phyloP scores from a whole-genome alignment of 176 grass and related monocot species.

The Areca catechu region DNA sequence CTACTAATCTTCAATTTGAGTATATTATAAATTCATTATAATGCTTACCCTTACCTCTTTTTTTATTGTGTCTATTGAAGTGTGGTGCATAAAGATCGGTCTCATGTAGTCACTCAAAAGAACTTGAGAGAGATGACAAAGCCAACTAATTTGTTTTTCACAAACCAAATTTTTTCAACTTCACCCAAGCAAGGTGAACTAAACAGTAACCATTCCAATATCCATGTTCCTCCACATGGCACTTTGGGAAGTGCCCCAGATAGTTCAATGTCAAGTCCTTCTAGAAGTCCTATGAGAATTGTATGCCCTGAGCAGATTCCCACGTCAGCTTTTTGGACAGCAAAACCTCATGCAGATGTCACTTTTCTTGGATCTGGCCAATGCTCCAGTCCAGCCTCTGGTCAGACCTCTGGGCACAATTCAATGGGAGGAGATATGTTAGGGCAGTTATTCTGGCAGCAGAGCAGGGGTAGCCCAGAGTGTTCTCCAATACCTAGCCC shows the following conservation, averaged over 20 bases:
- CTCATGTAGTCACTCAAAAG: constrained; percentile 37
- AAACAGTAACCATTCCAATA: constrained; percentile 49
- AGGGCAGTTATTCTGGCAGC: constrained; percentile 82
- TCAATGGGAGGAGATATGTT: constrained; percentile 96
- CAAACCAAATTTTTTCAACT: constrained; percentile 53
- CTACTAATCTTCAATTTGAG: no score
- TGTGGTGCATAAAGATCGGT: constrained; percentile 39
- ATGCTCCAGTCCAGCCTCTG: constrained; percentile 96
- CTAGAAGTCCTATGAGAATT: constrained; percentile 67
- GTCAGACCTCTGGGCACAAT: constrained; percentile 97
- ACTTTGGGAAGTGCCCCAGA: constrained; percentile 76
- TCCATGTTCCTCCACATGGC: constrained; percentile 48
- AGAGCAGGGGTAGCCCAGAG: constrained; percentile 80
- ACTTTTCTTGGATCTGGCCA: constrained; percentile 93
- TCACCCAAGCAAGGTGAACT: constrained; percentile 36
- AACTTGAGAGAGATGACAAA: constrained; percentile 40
- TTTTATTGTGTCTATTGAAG: constrained; percentile 45
- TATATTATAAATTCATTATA: constrained; percentile 9
- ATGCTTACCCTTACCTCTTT: constrained; percentile 10
- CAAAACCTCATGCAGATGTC: constrained; percentile 59
- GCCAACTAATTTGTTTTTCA: constrained; percentile 30
- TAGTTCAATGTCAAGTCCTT: constrained; percentile 90
- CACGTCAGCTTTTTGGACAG: constrained; percentile 72
- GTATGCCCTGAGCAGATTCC: constrained; percentile 84
- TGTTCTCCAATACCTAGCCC: constrained; percentile 90